phyloP scores from a whole-genome alignment of 2,329 filamentous ascomycete species.

The Periconia digitata region DNA sequence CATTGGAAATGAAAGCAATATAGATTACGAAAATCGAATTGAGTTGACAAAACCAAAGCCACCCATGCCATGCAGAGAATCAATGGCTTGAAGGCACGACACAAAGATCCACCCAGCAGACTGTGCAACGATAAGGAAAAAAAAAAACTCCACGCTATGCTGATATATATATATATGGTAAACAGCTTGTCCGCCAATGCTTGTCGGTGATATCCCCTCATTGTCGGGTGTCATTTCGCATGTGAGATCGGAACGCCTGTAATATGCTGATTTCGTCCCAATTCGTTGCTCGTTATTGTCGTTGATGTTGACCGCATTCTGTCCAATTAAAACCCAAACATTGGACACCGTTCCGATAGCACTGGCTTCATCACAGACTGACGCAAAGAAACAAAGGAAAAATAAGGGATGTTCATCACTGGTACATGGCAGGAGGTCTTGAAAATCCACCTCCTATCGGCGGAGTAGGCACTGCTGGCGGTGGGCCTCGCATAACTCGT shows the following conservation, averaged over 20 bases:
- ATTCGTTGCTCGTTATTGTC: slow-evolving; percentile 1
- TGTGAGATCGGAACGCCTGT: slow-evolving; percentile 10
- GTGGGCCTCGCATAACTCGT: slow-evolving; percentile 31
- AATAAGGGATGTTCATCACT: background rate
- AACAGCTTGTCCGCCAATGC: background rate
- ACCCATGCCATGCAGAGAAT: background rate
- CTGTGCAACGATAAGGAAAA: background rate
- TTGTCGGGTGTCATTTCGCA: background rate
- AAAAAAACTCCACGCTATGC: slow-evolving; percentile 7
- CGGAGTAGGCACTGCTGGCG: slow-evolving; percentile 36
- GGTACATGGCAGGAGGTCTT: slow-evolving; percentile 26
- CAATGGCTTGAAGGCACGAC: background rate
- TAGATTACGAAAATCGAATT: background rate
- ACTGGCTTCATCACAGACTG: background rate
- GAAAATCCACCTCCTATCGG: slow-evolving; percentile 33
- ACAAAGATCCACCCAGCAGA: background rate
- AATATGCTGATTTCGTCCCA: slow-evolving; percentile 13
- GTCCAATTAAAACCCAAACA: background rate
- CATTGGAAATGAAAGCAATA: background rate
- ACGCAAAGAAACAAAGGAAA: too few relatives aligned
- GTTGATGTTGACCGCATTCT: background rate
- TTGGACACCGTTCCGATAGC: background rate
- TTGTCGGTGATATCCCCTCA: background rate
- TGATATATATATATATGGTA: background rate
- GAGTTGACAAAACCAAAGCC: background rate